These are phyloP conservation scores for Kluyveromyces sp. DNA, from an alignment of 1,139 yeast genomes.

Conservation along the genomic window DNA sequence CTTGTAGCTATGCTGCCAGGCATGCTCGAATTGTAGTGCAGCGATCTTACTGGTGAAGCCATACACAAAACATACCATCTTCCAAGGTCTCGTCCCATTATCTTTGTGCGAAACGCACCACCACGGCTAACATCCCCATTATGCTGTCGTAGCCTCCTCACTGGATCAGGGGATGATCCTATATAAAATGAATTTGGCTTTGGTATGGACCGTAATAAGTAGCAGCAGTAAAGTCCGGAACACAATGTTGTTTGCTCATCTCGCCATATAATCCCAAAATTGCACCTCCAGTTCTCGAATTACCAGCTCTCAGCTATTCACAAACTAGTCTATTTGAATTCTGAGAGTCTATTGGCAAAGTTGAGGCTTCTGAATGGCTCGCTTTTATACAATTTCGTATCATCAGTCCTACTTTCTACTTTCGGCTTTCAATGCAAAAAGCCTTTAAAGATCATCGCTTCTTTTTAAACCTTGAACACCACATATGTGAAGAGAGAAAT, in stretches of 20 bases:
- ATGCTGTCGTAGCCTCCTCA: slow-evolving; percentile 63
- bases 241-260: slow-evolving; percentile 6
- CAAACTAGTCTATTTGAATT: too few species aligned
- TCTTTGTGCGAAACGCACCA: slow-evolving; percentile 62
- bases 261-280: not conserved
- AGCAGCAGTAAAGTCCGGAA: slow-evolving; percentile 49
- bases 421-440: slow-evolving; percentile 3
- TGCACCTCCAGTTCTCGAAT: not conserved
- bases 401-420: slow-evolving; percentile 1
- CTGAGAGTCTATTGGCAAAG: too few species aligned
- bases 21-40: slow-evolving; percentile 67
- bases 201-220: slow-evolving; percentile 51
- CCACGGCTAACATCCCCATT: slow-evolving; percentile 59
- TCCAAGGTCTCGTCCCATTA: slow-evolving; percentile 61
- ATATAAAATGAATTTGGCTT: slow-evolving; percentile 54
- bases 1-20: slow-evolving; percentile 66
- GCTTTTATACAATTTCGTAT: not conserved
- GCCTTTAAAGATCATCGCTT: not conserved
- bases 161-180: slow-evolving; percentile 74
- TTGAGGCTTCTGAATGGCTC: too few species aligned
- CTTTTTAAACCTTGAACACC: not conserved
- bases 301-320: too few species aligned
- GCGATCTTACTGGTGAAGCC: slow-evolving; percentile 67
- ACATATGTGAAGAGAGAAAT: too few species aligned
- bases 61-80: slow-evolving; percentile 50